Conservation (phyloP, 2,329 filamentous ascomycete genomes). For the Alternaria sp. region DNA sequence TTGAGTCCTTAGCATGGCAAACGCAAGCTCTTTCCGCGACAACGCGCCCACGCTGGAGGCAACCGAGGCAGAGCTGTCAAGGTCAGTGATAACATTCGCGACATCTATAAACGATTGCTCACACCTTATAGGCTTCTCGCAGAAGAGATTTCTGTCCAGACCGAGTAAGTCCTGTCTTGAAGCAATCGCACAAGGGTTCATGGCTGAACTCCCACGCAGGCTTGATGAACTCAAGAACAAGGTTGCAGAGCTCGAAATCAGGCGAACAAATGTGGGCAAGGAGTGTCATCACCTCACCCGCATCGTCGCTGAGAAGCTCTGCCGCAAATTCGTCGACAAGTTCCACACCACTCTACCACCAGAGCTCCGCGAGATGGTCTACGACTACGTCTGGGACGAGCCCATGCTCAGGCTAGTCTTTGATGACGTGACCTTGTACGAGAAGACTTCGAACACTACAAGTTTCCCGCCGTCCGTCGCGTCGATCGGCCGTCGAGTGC, state of each 20-base stretch:
- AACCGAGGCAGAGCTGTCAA: background rate
- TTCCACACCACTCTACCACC: background rate
- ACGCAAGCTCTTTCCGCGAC: background rate
- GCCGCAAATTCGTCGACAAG: background rate
- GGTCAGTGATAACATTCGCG: background rate
- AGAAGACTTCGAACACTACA: background rate
- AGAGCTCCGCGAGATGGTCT: background rate
- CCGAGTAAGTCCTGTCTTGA: background rate
- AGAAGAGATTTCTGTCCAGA: background rate
- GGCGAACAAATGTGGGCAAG: background rate
- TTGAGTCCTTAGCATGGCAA: background rate
- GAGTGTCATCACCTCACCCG: background rate
- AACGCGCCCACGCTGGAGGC: background rate
- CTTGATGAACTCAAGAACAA: background rate
- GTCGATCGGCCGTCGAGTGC: background rate
- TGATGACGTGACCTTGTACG: background rate
- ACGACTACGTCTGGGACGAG: background rate
- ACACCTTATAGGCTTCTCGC: background rate
- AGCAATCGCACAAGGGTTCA: background rate
- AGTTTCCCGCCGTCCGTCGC: background rate
- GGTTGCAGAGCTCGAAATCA: background rate
- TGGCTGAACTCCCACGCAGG: background rate
- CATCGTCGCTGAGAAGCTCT: background rate
- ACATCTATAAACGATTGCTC: background rate
- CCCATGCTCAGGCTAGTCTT: background rate